Conservation (phyloP, 169 alveolate genomes). For the Plasmodium billcollinsi region DNA sequence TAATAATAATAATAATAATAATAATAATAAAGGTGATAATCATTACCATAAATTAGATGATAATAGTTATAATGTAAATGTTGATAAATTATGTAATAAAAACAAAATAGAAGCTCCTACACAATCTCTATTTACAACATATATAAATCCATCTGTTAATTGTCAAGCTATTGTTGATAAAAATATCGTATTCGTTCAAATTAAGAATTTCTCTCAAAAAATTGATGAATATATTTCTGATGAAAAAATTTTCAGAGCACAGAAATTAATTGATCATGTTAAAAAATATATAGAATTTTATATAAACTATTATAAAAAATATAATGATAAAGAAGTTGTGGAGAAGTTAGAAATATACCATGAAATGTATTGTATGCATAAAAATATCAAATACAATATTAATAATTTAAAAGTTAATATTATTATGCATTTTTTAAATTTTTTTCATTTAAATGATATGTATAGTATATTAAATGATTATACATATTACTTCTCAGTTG, state of each 20-base stretch:
- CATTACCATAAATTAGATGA: background rate
- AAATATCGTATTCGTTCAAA: constrained; percentile 34
- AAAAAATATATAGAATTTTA: constrained; percentile 58
- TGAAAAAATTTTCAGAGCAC: constrained; percentile 72
- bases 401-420: constrained; percentile 58
- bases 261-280: constrained; percentile 62
- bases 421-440: constrained; percentile 35
- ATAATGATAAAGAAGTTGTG: constrained; percentile 18
- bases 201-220: constrained; percentile 50
- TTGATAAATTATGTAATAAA: background rate
- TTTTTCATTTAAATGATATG: constrained; percentile 71
- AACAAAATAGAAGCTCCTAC: background rate
- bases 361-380: constrained; percentile 25
- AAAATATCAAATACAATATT: constrained; percentile 55
- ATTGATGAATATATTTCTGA: constrained; percentile 67
- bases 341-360: constrained; percentile 38
- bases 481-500: constrained; percentile 57
- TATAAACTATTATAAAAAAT: constrained; percentile 55
- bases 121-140: background rate
- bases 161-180: constrained; percentile 8
- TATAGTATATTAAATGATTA: constrained; percentile 23
- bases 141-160: background rate
- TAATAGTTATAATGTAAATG: background rate
- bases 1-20: background rate
- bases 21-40: background rate